Conservation (phyloP, 345 rosid species). For the Eucalyptus urophylla region DNA sequence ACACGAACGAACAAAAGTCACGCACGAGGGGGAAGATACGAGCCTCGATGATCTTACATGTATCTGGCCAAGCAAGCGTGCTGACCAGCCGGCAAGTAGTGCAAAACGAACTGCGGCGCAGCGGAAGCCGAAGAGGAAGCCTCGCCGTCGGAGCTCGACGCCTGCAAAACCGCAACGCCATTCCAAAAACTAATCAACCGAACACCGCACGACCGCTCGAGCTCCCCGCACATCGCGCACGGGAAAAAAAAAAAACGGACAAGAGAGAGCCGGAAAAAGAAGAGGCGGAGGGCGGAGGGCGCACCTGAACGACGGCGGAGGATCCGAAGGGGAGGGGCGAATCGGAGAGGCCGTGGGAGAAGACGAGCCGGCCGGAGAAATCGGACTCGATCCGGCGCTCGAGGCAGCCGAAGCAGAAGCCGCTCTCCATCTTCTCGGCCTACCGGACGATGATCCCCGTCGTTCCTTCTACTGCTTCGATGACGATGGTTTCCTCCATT, state of each 20-base stretch:
- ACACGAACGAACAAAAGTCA: not conserved
- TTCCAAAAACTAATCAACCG: not conserved
- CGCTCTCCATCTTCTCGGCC: not conserved
- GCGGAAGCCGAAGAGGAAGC: not conserved
- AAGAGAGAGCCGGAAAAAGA: not conserved
- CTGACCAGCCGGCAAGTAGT: constrained; percentile 22
- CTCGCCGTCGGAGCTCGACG: constrained; percentile 27
- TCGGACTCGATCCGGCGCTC: constrained; percentile 50
- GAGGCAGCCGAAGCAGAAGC: constrained; percentile 63
- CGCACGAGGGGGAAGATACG: not conserved
- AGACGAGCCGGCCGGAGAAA: constrained; percentile 46
- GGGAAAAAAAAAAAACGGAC: not conserved
- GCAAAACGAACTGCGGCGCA: constrained; percentile 49
- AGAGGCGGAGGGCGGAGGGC: not conserved
- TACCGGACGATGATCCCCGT: not conserved
- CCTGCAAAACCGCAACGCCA: constrained; percentile 14
- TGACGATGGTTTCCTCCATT: not conserved
- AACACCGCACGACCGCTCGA: not conserved
- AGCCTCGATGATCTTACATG: constrained; percentile 26
- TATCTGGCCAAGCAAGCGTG: constrained; percentile 44
- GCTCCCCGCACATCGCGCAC: not conserved
- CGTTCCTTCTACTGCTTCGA: not conserved
- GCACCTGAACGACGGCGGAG: constrained; percentile 68
- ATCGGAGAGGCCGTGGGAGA: constrained; percentile 58
- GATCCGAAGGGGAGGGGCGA: constrained; percentile 66